Evolutionary conservation across 2,329 filamentous ascomycete genomes (phyloP).

Genomic region (Microascus cirrosus): DNA sequence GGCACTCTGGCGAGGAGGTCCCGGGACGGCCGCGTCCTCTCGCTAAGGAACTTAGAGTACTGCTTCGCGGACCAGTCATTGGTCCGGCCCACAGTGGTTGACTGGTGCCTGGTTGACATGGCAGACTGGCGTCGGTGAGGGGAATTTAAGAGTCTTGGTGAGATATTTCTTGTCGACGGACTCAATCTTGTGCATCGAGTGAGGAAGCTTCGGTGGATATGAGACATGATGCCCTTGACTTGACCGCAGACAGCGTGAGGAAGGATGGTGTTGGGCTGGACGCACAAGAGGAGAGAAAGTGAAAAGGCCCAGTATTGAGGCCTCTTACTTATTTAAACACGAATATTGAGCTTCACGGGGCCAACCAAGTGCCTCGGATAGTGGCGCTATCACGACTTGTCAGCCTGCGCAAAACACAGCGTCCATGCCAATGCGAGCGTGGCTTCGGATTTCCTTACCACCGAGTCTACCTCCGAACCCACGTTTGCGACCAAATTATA

Average conservation of each 20-base stretch:
- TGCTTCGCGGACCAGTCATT: slow-evolving; percentile 38
- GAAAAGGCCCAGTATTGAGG: not conserved
- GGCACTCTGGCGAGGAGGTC: slow-evolving; percentile 40
- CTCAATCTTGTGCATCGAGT: not conserved
- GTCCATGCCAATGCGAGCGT: not conserved
- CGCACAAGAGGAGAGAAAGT: not conserved
- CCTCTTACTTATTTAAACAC: not conserved
- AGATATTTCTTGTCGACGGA: not conserved
- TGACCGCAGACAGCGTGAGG: not conserved
- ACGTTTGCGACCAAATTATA: not conserved
- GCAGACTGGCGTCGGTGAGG: not conserved
- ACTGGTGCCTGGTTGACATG: not conserved
- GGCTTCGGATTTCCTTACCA: not conserved
- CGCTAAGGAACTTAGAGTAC: slow-evolving; percentile 42
- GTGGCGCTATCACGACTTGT: not conserved
- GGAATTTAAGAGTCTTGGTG: not conserved
- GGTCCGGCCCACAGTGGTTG: slow-evolving; percentile 14
- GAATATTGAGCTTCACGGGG: not conserved
- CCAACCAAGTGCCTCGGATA: not conserved
- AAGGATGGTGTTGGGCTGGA: not conserved
- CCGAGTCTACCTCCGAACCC: not conserved
- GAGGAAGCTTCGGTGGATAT: not conserved
- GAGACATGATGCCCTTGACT: not conserved
- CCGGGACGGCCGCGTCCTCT: slow-evolving; percentile 39
- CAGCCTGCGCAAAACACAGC: not conserved